Evolutionary conservation across 2,329 filamentous ascomycete genomes (phyloP), one percentile per base, ranked within the genome.

Genomic region (Neofusicoccum ribis): DNA sequence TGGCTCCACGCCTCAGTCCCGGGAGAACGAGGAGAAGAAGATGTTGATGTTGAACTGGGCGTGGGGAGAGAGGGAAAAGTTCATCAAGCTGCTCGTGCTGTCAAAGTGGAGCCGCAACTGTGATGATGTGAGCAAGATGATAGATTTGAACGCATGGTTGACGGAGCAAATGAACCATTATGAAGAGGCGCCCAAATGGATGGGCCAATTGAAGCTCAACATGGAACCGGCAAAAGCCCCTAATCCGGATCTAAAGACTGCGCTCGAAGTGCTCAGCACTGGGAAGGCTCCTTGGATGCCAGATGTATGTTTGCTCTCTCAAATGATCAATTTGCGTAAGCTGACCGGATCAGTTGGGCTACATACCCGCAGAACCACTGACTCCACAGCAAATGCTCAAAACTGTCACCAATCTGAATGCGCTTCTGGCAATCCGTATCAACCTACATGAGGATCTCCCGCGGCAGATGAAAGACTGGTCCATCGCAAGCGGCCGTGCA

Each of bases 1-100:
- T 61, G 72, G 73, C 3, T 70, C 73, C 2, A 70, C 73, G 15
- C 67, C 70, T 14, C 82, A 79, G 20, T 89, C 87, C 1, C 74
- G 77, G 44, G 87, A 89, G 67, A 94, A 92, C 72, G 72, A 91
- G 12, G 82, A 85, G 37, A 97, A 96, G 79, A 97, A 97, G 78
- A 79, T 86, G 34, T 79, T 83, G 41, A 77, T 97, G 62, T 78
- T 97, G 66, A 87, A 91, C 49, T 96, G 95, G 79, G 88, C 91
- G 8, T 89, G 94, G 74, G 86, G 88, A 23, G 87, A 90, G 72
- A 89, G 97, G 73, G 88, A 89, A 36, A 92, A 92, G 80, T 98
- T 96, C 83, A 92, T 96, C 76, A 98, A 99, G 80, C 86, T 93
- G 7, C 83, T 97, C 20, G 92, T 99, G 23, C 89, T 99, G 52